These are phyloP conservation scores for Fusarium anthophilum DNA, from an alignment of 2,329 filamentous ascomycete species.

Conservation along the genomic window DNA sequence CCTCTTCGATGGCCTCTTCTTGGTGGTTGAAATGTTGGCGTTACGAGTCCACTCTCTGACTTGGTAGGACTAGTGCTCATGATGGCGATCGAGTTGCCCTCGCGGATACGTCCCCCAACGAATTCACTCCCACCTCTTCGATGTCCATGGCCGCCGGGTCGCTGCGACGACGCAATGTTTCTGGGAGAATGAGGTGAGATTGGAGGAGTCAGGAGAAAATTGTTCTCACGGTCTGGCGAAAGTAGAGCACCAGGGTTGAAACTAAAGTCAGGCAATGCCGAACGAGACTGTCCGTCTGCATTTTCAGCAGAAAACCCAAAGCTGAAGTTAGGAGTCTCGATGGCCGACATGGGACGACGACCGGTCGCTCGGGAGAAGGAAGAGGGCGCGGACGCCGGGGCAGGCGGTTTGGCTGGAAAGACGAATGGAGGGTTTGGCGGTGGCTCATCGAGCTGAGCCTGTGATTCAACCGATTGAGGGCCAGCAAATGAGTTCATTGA, in stretches of 20 bases:
- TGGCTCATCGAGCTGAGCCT: slow-evolving; percentile 44
- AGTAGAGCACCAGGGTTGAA: slow-evolving; percentile 66
- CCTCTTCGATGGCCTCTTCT: slow-evolving; percentile 76
- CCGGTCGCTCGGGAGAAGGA: slow-evolving; percentile 59
- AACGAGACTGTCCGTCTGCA: slow-evolving; percentile 39
- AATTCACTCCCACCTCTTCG: slow-evolving; percentile 86
- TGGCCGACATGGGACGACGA: slow-evolving; percentile 63
- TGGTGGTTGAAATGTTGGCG: slow-evolving; percentile 63
- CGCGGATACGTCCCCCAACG: slow-evolving; percentile 75
- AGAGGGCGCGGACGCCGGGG: slow-evolving; percentile 56
- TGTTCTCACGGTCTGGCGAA: slow-evolving; percentile 48
- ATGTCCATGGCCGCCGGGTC: slow-evolving; percentile 75
- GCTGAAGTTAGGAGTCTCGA: slow-evolving; percentile 54
- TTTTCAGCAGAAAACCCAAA: slow-evolving; percentile 45
- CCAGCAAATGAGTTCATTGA: slow-evolving; percentile 31
- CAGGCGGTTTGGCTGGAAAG: slow-evolving; percentile 64
- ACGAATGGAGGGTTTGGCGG: slow-evolving; percentile 72
- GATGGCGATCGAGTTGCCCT: slow-evolving; percentile 66
- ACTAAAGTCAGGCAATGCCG: slow-evolving; percentile 62
- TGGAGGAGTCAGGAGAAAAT: slow-evolving; percentile 62
- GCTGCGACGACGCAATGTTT: slow-evolving; percentile 63
- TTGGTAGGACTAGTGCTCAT: slow-evolving; percentile 78
- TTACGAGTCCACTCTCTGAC: slow-evolving; percentile 64
- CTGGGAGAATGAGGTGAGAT: slow-evolving; percentile 63
- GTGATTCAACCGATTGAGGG: slow-evolving; percentile 21